Conservation (phyloP, 768 basidiomycete species). For the Xerocomellus amylosporus region DNA sequence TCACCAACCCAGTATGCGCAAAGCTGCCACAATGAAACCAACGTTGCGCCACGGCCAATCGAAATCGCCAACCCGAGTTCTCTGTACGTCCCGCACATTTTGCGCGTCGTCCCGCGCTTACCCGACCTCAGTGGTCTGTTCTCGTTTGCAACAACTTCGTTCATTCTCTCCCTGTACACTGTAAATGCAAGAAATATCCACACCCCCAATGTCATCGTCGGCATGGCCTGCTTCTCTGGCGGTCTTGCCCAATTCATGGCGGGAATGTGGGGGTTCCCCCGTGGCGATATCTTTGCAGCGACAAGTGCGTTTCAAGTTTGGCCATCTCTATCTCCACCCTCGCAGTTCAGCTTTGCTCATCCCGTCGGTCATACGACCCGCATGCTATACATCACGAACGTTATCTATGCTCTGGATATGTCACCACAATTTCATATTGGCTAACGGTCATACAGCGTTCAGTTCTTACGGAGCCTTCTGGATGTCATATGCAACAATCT, state of each 20-base stretch:
- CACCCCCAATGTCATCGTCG: slow-evolving; percentile 69
- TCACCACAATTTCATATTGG: neutral
- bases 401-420: neutral
- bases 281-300: slow-evolving; percentile 67
- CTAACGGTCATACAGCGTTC: slow-evolving; percentile 51
- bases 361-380: neutral
- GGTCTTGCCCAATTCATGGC: slow-evolving; percentile 84
- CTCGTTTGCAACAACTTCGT: slow-evolving; percentile 80
- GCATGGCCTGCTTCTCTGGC: slow-evolving; percentile 84
- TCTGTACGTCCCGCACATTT: slow-evolving; percentile 24
- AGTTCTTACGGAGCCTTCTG: slow-evolving; percentile 85
- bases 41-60: slow-evolving; percentile 28
- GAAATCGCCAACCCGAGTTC: slow-evolving; percentile 54
- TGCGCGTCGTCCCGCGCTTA: neutral
- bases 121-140: slow-evolving; percentile 60
- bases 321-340: neutral
- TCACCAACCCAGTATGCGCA: slow-evolving; percentile 19
- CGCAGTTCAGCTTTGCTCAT: too few species aligned
- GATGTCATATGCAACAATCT: slow-evolving; percentile 75
- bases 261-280: slow-evolving; percentile 85
- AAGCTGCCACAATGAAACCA: slow-evolving; percentile 14
- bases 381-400: neutral
- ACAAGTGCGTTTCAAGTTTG: slow-evolving; percentile 48
- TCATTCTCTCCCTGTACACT: slow-evolving; percentile 78
- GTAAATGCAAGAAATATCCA: slow-evolving; percentile 50